Conservation (phyloP, 768 basidiomycete species). For the Suillus brevipes region DNA sequence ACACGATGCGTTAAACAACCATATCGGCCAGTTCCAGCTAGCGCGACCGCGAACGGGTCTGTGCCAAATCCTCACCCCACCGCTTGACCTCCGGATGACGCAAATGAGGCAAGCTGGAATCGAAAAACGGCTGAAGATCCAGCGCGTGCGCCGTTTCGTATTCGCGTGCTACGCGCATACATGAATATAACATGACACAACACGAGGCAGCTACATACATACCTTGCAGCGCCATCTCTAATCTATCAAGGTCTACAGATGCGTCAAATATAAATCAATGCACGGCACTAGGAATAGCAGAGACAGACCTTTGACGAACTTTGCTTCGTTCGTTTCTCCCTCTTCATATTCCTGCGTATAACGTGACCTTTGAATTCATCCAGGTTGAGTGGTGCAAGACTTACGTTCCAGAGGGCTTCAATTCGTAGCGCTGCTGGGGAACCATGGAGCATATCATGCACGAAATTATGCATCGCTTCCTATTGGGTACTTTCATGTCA, state of each 20-base stretch:
- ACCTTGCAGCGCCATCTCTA: conserved; percentile 90
- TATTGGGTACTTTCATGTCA: conserved; percentile 31
- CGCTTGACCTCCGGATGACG: conserved; percentile 68
- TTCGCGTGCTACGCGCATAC: conserved; percentile 53
- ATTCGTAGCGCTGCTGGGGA: conserved; percentile 70
- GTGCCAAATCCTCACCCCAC: conserved; percentile 57
- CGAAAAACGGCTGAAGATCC: conserved; percentile 74
- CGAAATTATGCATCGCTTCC: conserved; percentile 90
- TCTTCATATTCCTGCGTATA: conserved; percentile 80
- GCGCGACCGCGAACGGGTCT: neutral
- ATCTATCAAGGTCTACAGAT: conserved; percentile 71
- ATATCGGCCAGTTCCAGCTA: neutral
- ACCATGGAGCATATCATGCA: conserved; percentile 84
- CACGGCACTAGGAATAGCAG: neutral
- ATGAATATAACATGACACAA: neutral
- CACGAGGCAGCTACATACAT: conserved; percentile 31
- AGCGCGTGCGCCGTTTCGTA: conserved; percentile 60
- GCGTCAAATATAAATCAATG: neutral
- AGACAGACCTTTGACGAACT: conserved; percentile 78
- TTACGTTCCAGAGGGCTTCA: conserved; percentile 67
- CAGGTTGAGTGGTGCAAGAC: conserved; percentile 13
- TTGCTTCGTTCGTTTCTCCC: conserved; percentile 68
- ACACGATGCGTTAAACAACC: neutral
- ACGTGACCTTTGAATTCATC: neutral
- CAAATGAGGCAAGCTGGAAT: conserved; percentile 73